A percentile compares a stretch with the other conserved stretches of the same genome.
Evolutionary conservation across 2,329 filamentous ascomycete genomes (phyloP).

Genomic region (Botryotinia convoluta): DNA sequence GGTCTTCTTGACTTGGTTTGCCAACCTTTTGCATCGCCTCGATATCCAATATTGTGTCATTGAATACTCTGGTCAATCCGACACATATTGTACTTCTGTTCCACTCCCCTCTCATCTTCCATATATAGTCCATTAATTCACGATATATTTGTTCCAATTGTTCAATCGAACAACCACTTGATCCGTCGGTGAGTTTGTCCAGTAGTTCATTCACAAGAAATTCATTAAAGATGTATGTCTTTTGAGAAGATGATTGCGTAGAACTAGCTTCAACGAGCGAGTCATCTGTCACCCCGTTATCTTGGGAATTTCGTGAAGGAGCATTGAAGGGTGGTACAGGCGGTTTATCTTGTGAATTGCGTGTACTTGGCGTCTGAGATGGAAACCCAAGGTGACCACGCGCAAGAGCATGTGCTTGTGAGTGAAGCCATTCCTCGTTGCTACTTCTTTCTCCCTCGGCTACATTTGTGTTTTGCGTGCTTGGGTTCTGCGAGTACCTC

Average conservation of each 20-base stretch:
- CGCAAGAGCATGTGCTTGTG: constrained; percentile 54
- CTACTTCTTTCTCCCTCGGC: constrained; percentile 43
- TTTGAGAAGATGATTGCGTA: constrained; percentile 35
- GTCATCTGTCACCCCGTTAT: constrained; percentile 33
- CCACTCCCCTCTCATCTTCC: constrained; percentile 75
- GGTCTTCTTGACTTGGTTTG: constrained; percentile 29
- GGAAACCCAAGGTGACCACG: constrained; percentile 39
- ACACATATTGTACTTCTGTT: constrained; percentile 73
- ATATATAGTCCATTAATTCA: constrained; percentile 85
- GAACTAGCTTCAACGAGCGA: constrained; percentile 34
- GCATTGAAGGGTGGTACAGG: constrained; percentile 42
- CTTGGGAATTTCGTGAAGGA: constrained; percentile 28
- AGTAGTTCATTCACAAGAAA: constrained; percentile 33
- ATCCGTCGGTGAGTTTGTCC: constrained; percentile 29
- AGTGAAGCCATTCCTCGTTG: constrained; percentile 56
- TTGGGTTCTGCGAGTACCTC: constrained; percentile 30
- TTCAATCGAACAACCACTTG: constrained; percentile 60
- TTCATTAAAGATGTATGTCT: constrained; percentile 44
- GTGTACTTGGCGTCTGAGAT: constrained; percentile 37
- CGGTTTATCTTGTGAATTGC: constrained; percentile 38
- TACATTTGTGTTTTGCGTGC: constrained; percentile 17
- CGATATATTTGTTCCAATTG: constrained; percentile 93
- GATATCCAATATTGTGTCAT: constrained; percentile 70
- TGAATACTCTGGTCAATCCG: constrained; percentile 67
- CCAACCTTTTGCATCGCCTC: constrained; percentile 40